A percentile compares a stretch with the other conserved stretches of the same genome.
Conservation (phyloP, 2,329 filamentous ascomycete species). For the Xylariaceae sp. region DNA sequence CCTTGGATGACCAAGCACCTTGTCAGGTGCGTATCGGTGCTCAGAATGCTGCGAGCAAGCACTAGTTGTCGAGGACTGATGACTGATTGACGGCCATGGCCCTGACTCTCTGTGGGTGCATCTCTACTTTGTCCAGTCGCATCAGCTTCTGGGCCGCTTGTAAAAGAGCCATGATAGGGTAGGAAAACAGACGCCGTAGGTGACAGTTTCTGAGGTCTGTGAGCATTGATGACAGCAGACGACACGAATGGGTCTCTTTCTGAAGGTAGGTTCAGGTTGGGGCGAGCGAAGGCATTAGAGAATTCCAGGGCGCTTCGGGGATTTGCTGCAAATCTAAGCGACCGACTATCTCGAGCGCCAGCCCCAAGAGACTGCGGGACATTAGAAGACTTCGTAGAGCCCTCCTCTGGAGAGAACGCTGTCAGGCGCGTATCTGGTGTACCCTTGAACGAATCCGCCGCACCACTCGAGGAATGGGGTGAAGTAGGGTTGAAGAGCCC, state of each 20-base stretch:
- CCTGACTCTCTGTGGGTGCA: constrained; percentile 11
- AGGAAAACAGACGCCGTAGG: constrained; percentile 59
- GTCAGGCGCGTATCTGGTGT: constrained; percentile 62
- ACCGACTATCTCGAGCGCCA: constrained; percentile 26
- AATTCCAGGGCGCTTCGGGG: constrained; percentile 23
- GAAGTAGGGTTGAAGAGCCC: constrained; percentile 41
- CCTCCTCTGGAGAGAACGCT: constrained; percentile 57
- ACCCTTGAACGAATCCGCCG: constrained; percentile 51
- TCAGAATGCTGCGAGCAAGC: constrained; percentile 35
- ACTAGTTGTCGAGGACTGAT: constrained; percentile 15
- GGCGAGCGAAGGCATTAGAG: constrained; percentile 18
- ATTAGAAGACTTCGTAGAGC: constrained; percentile 40
- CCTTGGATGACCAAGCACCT: constrained; percentile 40
- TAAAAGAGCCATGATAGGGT: constrained; percentile 36
- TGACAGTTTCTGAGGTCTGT: constrained; percentile 48
- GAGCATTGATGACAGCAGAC: constrained; percentile 25
- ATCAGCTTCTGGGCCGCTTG: constrained; percentile 15
- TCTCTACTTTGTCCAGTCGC: constrained; percentile 15
- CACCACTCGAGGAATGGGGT: constrained; percentile 46
- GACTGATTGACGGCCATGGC: constrained; percentile 8
- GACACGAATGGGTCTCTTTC: constrained; percentile 52
- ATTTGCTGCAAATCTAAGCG: constrained; percentile 21
- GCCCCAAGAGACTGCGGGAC: constrained; percentile 30
- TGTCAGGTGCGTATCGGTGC: constrained; percentile 41
- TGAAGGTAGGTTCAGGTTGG: constrained; percentile 18